Evolutionary conservation across 805 yeast species (phyloP).

Genomic region (Cyberlindnera samutprakarnensis): DNA sequence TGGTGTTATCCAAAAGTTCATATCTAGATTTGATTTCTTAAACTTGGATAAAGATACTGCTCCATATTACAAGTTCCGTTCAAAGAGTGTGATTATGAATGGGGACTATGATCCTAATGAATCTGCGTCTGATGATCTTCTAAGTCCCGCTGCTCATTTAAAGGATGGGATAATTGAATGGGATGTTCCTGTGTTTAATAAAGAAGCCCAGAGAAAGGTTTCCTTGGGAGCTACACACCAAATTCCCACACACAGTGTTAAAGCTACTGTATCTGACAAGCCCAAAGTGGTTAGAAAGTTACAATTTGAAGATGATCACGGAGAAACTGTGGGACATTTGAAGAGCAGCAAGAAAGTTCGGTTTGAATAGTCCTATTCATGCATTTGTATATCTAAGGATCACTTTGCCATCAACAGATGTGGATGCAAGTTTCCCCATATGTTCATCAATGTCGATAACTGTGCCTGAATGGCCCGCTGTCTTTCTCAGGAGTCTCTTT

Average conservation of each 20-base stretch:
- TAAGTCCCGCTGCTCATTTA: constrained; percentile 19
- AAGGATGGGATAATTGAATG: constrained; percentile 18
- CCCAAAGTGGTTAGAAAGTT: constrained; percentile 2
- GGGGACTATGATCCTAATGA: constrained; percentile 4
- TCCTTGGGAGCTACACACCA: constrained; percentile 2
- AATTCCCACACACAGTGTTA: too few species aligned
- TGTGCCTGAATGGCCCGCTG: constrained; percentile 54
- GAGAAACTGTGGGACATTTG: not conserved
- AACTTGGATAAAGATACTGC: constrained; percentile 12
- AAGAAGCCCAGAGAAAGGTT: constrained; percentile 12
- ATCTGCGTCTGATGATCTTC: constrained; percentile 19
- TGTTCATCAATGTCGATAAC: constrained; percentile 55
- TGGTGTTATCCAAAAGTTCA: constrained; percentile 47
- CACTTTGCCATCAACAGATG: constrained; percentile 50
- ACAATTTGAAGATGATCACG: constrained; percentile 5
- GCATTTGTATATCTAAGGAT: constrained; percentile 32
- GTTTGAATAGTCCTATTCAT: constrained; percentile 2
- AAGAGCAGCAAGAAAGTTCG: constrained; percentile 8
- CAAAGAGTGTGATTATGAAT: constrained; percentile 3
- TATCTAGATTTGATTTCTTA: constrained; percentile 43
- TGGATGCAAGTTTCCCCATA: constrained; percentile 33
- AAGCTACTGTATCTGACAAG: too few species aligned
- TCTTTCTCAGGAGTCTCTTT: constrained; percentile 37
- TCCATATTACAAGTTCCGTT: constrained; percentile 9
- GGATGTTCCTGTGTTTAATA: constrained; percentile 28